Evolutionary conservation across 2,329 filamentous ascomycete species (phyloP), one percentile per base, ranked within the genome.

Genomic region (Chrysoporthe puriensis): DNA sequence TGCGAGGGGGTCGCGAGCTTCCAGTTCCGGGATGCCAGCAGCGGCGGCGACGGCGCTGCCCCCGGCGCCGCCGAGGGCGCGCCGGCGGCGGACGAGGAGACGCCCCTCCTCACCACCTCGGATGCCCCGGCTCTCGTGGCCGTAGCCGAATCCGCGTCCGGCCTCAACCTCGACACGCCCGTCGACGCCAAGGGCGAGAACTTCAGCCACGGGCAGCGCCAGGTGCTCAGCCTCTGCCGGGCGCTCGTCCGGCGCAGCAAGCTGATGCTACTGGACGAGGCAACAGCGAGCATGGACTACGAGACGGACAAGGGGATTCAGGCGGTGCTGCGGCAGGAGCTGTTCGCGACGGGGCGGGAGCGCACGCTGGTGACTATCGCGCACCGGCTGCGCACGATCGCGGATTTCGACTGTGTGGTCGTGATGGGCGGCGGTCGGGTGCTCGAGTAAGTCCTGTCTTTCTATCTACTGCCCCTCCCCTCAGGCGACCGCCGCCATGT

Each of bases 1-100:
- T 90, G 90, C 71, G 84, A 86, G 72, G 83, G 89, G 18, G 83
- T 90, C 60, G 85, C 84, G 2, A 85, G 81, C 32, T 85, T 85
- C 73, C 80, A 80, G 21, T 78, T 79, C 67, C 73, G 72, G 21
- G 75, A 79, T 16, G 74, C 76, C 18, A 73, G 74, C 1, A 73
- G 76, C 1, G 69, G 72, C n/a, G 72, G 66, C 3, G 46, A 66
- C n/a, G 44, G 61, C 34, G 14, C 26, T 2, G 36, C 36, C 36
- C 36, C 36, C 16, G 72, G 66, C 3, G 40, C 66, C n/a, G 44
- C 61, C 34, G 14, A 70, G 43, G 4, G 36, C 34, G 4, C 52
- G 18, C 43, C 43, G 1, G 44, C 60, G 18, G 48, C 63, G 0
- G 70, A 68, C 46, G 72, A 73, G 64, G 57, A 63, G 16, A 71